Conservation (phyloP, 1,139 yeast genomes). For the Geotrichum bryndzae region DNA sequence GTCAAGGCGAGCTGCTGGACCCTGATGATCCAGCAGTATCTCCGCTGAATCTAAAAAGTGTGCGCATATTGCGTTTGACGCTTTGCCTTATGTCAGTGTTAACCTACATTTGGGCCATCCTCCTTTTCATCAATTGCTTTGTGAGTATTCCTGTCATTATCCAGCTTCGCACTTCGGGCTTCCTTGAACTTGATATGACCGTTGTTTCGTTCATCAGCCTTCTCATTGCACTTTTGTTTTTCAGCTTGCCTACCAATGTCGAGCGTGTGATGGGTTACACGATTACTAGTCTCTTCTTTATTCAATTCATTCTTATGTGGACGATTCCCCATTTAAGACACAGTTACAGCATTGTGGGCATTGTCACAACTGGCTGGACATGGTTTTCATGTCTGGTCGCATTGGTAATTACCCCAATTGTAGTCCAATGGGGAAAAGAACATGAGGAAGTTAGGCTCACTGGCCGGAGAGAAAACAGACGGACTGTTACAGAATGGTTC, state of each 20-base stretch:
- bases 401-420: conserved; percentile 45
- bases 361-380: conserved; percentile 53
- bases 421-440: conserved; percentile 48
- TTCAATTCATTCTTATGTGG: conserved; percentile 47
- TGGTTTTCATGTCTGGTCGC: conserved; percentile 45
- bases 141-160: conserved; percentile 47
- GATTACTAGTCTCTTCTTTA: conserved; percentile 39
- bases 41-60: conserved; percentile 43
- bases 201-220: conserved; percentile 46
- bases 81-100: conserved; percentile 40
- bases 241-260: conserved; percentile 50
- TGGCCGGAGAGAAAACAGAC: conserved; percentile 54
- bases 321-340: conserved; percentile 45
- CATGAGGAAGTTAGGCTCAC: conserved; percentile 52
- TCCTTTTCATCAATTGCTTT: conserved; percentile 52
- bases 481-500: conserved; percentile 51
- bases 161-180: conserved; percentile 53
- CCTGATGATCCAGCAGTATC: conserved; percentile 55
- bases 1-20: conserved; percentile 1
- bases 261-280: conserved; percentile 51
- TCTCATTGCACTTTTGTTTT: conserved; percentile 48
- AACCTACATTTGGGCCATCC: conserved; percentile 42
- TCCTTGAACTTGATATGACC: conserved; percentile 51
- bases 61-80: conserved; percentile 44
- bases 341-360: conserved; percentile 47